These are phyloP conservation scores for Truncatella angustata DNA, from an alignment of 2,329 filamentous ascomycete genomes.

Conservation along the genomic window DNA sequence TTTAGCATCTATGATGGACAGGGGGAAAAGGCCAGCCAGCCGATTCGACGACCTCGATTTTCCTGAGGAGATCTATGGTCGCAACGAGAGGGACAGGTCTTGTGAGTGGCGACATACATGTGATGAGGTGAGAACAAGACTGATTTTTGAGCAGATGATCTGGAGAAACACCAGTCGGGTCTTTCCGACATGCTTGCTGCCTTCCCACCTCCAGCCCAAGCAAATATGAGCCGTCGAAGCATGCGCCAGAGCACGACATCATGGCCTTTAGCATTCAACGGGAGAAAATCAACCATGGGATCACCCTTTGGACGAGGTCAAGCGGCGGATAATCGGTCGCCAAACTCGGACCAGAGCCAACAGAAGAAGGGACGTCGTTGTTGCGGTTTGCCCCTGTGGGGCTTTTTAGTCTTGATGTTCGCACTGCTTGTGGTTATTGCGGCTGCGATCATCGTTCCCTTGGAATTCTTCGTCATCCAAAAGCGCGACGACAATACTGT, in stretches of 20 bases:
- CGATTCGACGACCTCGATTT: conserved; percentile 55
- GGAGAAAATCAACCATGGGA: conserved; percentile 20
- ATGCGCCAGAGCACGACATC: conserved; percentile 45
- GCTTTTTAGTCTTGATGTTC: conserved; percentile 65
- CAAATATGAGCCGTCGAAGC: conserved; percentile 35
- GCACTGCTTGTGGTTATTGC: conserved; percentile 70
- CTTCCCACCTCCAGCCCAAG: conserved; percentile 61
- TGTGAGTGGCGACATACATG: no score
- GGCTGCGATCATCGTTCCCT: conserved; percentile 78
- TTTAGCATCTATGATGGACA: conserved; percentile 83
- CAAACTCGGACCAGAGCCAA: neutral
- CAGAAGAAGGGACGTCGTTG: conserved; percentile 55
- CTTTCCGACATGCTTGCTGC: conserved; percentile 65
- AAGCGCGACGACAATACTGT: conserved; percentile 33
- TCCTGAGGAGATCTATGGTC: conserved; percentile 40
- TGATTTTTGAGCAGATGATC: conserved; percentile 28
- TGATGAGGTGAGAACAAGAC: no score
- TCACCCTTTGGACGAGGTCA: neutral
- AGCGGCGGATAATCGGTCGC: neutral
- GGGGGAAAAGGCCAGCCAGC: conserved; percentile 66
- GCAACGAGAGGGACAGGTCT: conserved; percentile 40
- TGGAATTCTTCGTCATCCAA: conserved; percentile 62
- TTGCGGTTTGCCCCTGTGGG: conserved; percentile 82
- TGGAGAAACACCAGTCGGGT: conserved; percentile 48
- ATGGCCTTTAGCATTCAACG: conserved; percentile 46